Evolutionary conservation across 2,329 filamentous ascomycete species (phyloP).

Genomic region (Ceratocystis ficicola): DNA sequence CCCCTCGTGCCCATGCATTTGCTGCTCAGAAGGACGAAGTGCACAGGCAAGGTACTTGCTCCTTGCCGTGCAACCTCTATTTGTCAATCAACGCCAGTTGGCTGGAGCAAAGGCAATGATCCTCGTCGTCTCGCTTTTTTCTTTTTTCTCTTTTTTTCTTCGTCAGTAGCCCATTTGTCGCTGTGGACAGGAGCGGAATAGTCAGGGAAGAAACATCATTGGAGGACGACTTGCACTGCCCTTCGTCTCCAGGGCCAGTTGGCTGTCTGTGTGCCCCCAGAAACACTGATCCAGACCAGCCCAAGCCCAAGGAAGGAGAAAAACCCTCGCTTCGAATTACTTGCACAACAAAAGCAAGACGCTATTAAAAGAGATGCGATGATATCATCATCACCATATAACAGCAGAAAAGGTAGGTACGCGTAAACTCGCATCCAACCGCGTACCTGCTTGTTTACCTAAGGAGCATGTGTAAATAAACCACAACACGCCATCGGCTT

Average conservation of each 20-base stretch:
- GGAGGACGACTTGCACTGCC: not conserved
- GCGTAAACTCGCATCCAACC: not conserved
- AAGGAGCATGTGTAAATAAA: not conserved
- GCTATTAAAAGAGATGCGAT: not conserved
- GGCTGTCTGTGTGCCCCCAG: not conserved
- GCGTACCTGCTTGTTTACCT: not conserved
- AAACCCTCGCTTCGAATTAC: slow-evolving; percentile 6
- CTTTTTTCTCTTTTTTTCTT: not conserved
- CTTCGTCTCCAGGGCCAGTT: not conserved
- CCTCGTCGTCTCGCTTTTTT: not conserved
- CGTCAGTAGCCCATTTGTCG: not conserved
- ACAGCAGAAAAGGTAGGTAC: not conserved
- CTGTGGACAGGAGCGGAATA: not conserved
- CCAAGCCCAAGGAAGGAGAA: not conserved
- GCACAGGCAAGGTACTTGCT: slow-evolving; percentile 1
- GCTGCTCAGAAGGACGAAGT: not conserved
- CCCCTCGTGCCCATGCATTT: not conserved
- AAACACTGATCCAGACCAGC: not conserved
- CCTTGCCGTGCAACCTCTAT: slow-evolving; percentile 1
- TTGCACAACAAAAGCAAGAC: not conserved
- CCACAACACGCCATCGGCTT: not conserved
- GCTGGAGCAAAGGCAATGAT: not conserved
- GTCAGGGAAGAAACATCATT: not conserved
- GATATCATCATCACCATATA: not conserved
- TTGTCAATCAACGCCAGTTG: slow-evolving; percentile 1